A percentile compares a stretch with the other conserved stretches of the same genome.
Evolutionary conservation across 2,329 filamentous ascomycete genomes (phyloP).

Genomic region (Ophiostoma sp.): DNA sequence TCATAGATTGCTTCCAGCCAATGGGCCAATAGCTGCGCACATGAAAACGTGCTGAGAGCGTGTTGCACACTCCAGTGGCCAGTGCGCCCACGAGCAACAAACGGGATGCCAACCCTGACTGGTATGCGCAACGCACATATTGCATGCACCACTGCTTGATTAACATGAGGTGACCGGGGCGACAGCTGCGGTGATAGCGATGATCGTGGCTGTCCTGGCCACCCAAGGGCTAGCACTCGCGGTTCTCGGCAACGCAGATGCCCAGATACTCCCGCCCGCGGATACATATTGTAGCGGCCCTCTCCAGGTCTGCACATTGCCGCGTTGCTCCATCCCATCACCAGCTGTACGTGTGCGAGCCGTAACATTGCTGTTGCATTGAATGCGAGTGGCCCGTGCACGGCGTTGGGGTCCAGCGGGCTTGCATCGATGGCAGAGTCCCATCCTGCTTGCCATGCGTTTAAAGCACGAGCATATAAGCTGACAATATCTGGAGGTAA

Average conservation of each 20-base stretch:
- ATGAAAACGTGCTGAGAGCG: conserved; percentile 15
- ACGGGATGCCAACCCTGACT: conserved; percentile 16
- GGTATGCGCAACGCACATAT: conserved; percentile 16
- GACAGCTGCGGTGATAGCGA: not conserved
- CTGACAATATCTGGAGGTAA: not conserved
- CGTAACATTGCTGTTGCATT: conserved; percentile 18
- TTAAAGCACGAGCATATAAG: conserved; percentile 1
- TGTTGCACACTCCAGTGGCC: conserved; percentile 20
- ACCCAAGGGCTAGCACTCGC: not conserved
- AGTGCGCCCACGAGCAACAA: conserved; percentile 15
- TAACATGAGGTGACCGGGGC: not conserved
- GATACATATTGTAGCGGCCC: no score
- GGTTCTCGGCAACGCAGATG: not conserved
- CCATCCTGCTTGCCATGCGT: conserved; percentile 15
- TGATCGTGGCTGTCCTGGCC: not conserved
- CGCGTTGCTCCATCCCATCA: not conserved
- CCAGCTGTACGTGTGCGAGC: conserved; percentile 10
- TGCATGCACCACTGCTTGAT: conserved; percentile 15
- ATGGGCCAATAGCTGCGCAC: conserved; percentile 9
- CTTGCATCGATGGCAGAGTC: conserved; percentile 13
- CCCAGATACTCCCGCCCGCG: not conserved
- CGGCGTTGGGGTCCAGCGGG: conserved; percentile 11
- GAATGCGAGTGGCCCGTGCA: conserved; percentile 15
- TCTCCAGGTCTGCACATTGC: not conserved
- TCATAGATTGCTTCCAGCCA: conserved; percentile 13